Base-by-base conservation (phyloP, 371 early-diverging fungal genomes). In the Mucor velutinosus region DNA sequence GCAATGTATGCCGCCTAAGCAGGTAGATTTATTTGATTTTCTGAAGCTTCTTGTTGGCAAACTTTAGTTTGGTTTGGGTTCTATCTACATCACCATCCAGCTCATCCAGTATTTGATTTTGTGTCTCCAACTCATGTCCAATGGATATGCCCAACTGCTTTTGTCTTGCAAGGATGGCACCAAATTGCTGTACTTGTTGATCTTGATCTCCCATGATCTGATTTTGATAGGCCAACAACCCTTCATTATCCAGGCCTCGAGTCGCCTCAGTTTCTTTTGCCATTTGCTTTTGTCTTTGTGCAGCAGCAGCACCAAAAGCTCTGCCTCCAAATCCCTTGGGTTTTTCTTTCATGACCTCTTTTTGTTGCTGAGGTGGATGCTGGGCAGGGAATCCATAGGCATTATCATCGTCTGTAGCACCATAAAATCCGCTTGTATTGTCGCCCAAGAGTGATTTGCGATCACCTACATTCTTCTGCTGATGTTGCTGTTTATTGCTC, bases 31-130 rank as follows among this genome's bases (percentile, higher is more conserved):
- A 89, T 72, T 89, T 86, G 60, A 95, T 87, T 70, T 87, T 87
- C 60, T 86, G 90, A 59, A 94, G 80, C 73, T 94, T 93, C 67
- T 93, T 93, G 57, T 86, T 83, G 8, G 92, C 91, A 58, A 87
- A 81, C 58, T 89, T 88, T 21, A 97, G 73, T 65, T 93, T 93
- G 29, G 78, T 83, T n/a, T 86, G 82, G 7, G 94, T 94, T 56
- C 91, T 76, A 55, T 87, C 92, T 25, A 95, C 87, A 65, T 88
- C 87, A 41, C 84, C 79, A 65, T 93, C 93, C 19, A 97, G 67
- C 61, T 96, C 95, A 56, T 90, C 90, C 69, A 97, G 69, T 61
- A 96, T 56, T 70, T 92, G 90, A 78, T 93, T 97, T 70, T 97
- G 98, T 64, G 87, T 76, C 58, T 96, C 97, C 32, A 97, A 77